Conservation (phyloP, 2,329 filamentous ascomycete species). For the Aspergillus aculeatus region DNA sequence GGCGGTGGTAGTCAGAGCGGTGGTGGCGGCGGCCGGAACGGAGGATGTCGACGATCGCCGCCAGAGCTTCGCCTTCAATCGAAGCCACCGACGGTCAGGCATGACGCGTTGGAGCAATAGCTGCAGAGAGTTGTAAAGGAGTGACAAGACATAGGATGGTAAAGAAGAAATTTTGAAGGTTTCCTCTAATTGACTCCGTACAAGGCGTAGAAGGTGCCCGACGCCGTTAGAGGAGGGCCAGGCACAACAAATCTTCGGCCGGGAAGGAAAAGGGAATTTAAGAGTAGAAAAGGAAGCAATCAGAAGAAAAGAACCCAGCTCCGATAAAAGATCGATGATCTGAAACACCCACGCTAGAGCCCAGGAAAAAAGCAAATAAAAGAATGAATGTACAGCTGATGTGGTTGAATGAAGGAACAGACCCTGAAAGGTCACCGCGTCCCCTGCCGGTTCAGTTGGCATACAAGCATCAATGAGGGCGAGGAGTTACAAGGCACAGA, state of each 20-base stretch:
- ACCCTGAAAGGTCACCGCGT: conserved; percentile 8
- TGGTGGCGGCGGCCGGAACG: conserved; percentile 10
- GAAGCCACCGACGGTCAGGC: conserved; percentile 36
- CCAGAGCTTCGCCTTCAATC: conserved; percentile 38
- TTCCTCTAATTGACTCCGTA: not conserved
- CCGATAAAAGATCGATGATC: not conserved
- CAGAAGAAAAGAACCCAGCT: not conserved
- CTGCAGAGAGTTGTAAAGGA: not conserved
- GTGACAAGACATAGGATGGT: not conserved
- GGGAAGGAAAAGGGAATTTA: not conserved
- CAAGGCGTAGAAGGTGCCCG: not conserved
- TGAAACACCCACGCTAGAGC: not conserved
- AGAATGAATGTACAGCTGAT: not conserved
- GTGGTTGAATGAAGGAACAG: not conserved
- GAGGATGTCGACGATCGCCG: conserved; percentile 35
- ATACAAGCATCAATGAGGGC: conserved; percentile 10
- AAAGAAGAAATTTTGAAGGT: not conserved
- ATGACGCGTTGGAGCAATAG: conserved; percentile 20
- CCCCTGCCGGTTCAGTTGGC: conserved; percentile 8
- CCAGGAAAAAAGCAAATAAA: not conserved
- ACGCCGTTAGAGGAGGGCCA: not conserved
- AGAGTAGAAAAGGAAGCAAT: not conserved
- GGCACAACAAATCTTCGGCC: not conserved
- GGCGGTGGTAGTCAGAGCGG: conserved; percentile 8
- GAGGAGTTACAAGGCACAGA: not conserved